A percentile compares a stretch with the other conserved stretches of the same genome.
These are phyloP conservation scores for Globisporangium camurandrum DNA, from an alignment of 352 stramenopile species.

Conservation along the genomic window DNA sequence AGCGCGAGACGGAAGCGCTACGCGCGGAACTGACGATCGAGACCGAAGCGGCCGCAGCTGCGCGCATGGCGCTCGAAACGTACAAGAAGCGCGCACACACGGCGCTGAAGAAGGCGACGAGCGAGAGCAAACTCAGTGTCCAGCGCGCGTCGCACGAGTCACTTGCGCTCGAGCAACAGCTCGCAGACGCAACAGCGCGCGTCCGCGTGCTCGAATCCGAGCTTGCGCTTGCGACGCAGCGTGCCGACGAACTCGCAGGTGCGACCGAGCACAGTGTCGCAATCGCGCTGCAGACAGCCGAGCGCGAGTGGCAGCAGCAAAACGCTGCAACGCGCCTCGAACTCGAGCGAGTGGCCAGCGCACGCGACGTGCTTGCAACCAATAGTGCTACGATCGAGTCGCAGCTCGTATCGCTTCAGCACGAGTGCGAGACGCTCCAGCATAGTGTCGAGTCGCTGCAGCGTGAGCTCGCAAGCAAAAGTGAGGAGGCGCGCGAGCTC, in stretches of 20 bases:
- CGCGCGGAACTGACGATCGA: constrained; percentile 35
- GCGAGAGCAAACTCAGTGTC: constrained; percentile 53
- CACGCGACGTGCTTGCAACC: too few relatives aligned
- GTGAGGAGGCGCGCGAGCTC: constrained; percentile 24
- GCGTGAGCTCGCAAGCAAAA: constrained; percentile 30
- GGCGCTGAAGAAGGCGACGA: constrained; percentile 69
- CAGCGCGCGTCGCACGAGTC: constrained; percentile 37
- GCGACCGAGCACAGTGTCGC: constrained; percentile 14
- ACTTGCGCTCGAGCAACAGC: constrained; percentile 38
- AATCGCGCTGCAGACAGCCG: constrained; percentile 14
- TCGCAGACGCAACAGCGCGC: constrained; percentile 28
- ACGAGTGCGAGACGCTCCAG: constrained; percentile 25
- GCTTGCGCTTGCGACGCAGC: constrained; percentile 16
- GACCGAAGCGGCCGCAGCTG: constrained; percentile 38
- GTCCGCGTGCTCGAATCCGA: constrained; percentile 29
- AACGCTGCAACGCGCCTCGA: constrained; percentile 20
- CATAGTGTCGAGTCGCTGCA: constrained; percentile 22
- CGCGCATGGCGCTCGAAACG: constrained; percentile 49
- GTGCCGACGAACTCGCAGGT: constrained; percentile 19
- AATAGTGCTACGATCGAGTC: constrained; percentile 22
- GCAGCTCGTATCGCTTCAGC: constrained; percentile 26
- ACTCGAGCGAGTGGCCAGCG: constrained; percentile 22
- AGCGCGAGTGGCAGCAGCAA: constrained; percentile 21
- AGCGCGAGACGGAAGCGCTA: constrained; percentile 20
- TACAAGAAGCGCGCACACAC: constrained; percentile 78